Conservation (phyloP, 164 flowering plant species). For the Chimonanthus salicifolius region DNA sequence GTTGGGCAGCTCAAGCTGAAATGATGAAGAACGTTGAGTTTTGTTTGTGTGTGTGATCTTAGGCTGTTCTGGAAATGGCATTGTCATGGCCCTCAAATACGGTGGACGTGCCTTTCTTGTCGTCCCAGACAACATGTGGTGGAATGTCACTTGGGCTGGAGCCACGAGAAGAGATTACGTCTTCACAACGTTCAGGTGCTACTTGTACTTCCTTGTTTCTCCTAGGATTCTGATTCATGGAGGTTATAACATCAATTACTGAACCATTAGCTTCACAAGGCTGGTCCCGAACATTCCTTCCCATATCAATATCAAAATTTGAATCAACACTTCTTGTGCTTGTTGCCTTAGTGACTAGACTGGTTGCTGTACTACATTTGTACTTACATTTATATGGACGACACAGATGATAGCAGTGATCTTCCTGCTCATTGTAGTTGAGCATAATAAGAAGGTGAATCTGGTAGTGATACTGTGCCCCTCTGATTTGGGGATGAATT, state of each 20-base stretch:
- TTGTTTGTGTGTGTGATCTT: conserved; percentile 11
- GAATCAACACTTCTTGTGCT: neutral
- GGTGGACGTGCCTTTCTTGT: conserved; percentile 14
- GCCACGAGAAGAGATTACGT: conserved; percentile 9
- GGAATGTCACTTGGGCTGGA: conserved; percentile 9
- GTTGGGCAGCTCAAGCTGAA: conserved; percentile 18
- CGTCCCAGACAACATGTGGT: neutral
- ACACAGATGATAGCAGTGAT: neutral
- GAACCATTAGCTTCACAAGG: neutral
- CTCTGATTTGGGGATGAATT: neutral
- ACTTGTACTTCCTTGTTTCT: conserved; percentile 5
- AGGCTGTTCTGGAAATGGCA: conserved; percentile 49
- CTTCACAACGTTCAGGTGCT: conserved; percentile 3
- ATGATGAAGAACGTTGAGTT: conserved; percentile 32
- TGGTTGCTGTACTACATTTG: neutral
- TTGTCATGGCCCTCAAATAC: conserved; percentile 46
- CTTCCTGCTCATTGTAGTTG: neutral
- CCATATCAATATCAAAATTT: neutral
- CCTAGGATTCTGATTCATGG: neutral
- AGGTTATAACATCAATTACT: neutral
- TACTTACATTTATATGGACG: neutral
- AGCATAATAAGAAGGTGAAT: too few species aligned
- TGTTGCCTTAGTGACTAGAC: neutral
- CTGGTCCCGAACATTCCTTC: neutral
- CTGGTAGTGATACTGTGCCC: neutral